These are phyloP conservation scores for Mycena polygramma DNA, from an alignment of 768 basidiomycete genomes.

Conservation along the genomic window DNA sequence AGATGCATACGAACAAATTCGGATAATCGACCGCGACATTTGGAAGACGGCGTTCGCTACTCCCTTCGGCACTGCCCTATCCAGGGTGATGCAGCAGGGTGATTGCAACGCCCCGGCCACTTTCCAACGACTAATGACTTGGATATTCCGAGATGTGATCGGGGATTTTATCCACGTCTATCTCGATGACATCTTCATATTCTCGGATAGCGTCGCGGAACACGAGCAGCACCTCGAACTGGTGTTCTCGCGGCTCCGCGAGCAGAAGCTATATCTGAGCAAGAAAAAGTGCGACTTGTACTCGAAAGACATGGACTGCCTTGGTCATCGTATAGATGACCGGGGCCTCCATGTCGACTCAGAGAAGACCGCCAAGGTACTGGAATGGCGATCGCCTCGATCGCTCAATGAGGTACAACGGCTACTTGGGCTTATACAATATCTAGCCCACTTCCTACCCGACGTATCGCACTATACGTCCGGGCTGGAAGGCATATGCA, in stretches of 20 bases:
- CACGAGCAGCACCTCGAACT: slow-evolving; percentile 50
- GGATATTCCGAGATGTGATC: slow-evolving; percentile 53
- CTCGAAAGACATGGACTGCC: too few species aligned
- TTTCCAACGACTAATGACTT: too few species aligned
- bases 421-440: background rate
- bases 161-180: slow-evolving; percentile 57
- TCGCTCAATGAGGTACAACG: background rate
- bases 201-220: slow-evolving; percentile 50
- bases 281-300: slow-evolving; percentile 42
- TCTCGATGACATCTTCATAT: slow-evolving; percentile 60
- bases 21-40: slow-evolving; percentile 40
- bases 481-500: background rate
- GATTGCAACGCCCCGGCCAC: too few species aligned
- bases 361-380: too few species aligned
- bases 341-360: too few species aligned
- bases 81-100: slow-evolving; percentile 41
- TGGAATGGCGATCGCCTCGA: slow-evolving; percentile 21
- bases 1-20: slow-evolving; percentile 55
- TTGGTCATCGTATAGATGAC: too few species aligned
- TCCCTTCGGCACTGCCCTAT: background rate
- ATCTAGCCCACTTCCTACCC: background rate
- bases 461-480: background rate
- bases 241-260: slow-evolving; percentile 46
- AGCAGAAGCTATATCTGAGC: slow-evolving; percentile 49
- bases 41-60: slow-evolving; percentile 45